A percentile compares a stretch with the other conserved stretches of the same genome.
phyloP scores from a whole-genome alignment of 495 filamentous ascomycete genomes.

The Peziza echinospora region DNA sequence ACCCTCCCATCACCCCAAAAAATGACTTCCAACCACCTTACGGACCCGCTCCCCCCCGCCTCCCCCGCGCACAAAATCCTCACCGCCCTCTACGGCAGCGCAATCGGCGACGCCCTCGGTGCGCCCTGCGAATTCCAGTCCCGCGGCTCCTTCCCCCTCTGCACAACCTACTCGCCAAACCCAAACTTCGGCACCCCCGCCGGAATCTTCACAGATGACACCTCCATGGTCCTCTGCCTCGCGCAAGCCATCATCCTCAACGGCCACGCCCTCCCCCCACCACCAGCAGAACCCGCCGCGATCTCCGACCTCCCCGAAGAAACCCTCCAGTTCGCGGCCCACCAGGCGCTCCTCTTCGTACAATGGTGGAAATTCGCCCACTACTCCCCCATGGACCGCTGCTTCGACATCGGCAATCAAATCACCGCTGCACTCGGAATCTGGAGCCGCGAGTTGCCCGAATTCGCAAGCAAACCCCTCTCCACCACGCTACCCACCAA shows the following conservation, averaged over 20 bases:
- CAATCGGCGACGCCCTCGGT: constrained; percentile 28
- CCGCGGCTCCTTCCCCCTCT: constrained; percentile 22
- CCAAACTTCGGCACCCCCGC: constrained; percentile 11
- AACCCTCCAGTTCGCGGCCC: no score
- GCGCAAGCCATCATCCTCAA: constrained; percentile 23
- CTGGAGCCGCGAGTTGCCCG: no score
- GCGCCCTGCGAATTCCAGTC: constrained; percentile 25
- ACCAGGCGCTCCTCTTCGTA: no score
- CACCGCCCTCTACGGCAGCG: constrained; percentile 27
- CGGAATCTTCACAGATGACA: constrained; percentile 30
- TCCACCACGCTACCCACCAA: no score
- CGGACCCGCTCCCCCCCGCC: background rate
- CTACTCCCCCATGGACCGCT: no score
- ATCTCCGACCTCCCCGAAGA: no score
- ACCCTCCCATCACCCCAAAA: background rate
- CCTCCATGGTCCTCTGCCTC: constrained; percentile 27
- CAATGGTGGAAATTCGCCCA: no score
- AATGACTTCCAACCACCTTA: background rate
- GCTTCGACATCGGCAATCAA: no score
- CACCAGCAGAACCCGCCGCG: no score
- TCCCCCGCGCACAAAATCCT: constrained; percentile 9
- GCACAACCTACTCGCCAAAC: constrained; percentile 19
- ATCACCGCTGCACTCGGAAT: no score
- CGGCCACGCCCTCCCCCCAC: constrained; percentile 4
- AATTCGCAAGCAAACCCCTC: no score